phyloP scores from a whole-genome alignment of 2,329 filamentous ascomycete genomes.

The Pseudogymnoascus sp. region DNA sequence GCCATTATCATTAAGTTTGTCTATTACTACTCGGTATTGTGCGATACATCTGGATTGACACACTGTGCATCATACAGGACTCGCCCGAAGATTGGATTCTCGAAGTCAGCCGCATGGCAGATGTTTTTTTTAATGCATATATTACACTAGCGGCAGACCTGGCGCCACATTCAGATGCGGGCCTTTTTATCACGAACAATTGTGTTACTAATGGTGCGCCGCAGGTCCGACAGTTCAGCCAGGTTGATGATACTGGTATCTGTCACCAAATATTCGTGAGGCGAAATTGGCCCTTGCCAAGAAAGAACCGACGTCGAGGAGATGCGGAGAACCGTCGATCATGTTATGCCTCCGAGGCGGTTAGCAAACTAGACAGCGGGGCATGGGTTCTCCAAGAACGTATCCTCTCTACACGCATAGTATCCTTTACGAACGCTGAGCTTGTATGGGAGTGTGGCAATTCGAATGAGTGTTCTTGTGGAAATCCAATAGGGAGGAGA shows the following conservation, averaged over 20 bases:
- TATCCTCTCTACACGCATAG: conserved; percentile 15
- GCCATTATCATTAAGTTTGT: too few species aligned
- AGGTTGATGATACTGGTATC: neutral
- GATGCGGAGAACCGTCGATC: neutral
- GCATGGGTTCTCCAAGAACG: conserved; percentile 22
- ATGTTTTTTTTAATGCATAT: neutral
- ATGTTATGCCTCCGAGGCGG: neutral
- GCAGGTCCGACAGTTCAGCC: neutral
- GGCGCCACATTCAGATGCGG: neutral
- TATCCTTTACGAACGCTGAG: conserved; percentile 16
- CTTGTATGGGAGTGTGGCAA: conserved; percentile 21
- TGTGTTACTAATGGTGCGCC: neutral
- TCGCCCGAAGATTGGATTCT: neutral
- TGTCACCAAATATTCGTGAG: neutral
- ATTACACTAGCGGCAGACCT: neutral
- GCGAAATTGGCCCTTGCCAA: neutral
- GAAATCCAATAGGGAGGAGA: conserved; percentile 5
- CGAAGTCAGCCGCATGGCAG: neutral
- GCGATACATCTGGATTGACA: neutral
- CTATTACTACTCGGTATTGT: too few species aligned
- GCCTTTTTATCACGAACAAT: neutral
- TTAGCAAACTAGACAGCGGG: conserved; percentile 23
- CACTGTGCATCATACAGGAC: neutral
- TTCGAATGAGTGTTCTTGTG: neutral
- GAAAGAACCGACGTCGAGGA: neutral